Evolutionary conservation across 345 rosid genomes (phyloP).

Genomic region (Cardamine occulta): DNA sequence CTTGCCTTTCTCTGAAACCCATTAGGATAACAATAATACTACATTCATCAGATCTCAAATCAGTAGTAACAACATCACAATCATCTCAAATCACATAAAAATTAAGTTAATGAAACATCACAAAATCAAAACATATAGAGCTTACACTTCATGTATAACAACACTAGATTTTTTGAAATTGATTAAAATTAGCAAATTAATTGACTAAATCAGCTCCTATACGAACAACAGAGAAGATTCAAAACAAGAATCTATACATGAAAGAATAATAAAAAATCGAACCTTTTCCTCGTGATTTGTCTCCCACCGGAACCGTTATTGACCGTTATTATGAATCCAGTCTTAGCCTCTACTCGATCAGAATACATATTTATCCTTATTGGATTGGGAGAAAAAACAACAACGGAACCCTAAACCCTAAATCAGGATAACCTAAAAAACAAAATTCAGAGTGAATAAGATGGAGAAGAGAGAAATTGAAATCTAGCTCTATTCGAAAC

Average conservation of each 20-base stretch:
- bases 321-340: slow-evolving; percentile 51
- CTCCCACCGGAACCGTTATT: slow-evolving; percentile 57
- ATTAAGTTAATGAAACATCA: not conserved
- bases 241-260: too few species aligned
- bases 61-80: too few species aligned
- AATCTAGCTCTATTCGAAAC: not conserved
- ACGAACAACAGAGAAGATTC: not conserved
- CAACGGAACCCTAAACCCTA: slow-evolving; percentile 21
- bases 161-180: not conserved
- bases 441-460: slow-evolving; percentile 1
- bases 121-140: not conserved
- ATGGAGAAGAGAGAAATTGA: not conserved
- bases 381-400: not conserved
- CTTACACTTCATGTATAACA: not conserved
- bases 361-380: slow-evolving; percentile 63
- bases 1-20: slow-evolving; percentile 74
- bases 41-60: too few species aligned
- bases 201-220: too few species aligned
- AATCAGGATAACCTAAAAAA: not conserved
- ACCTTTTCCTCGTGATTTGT: slow-evolving; percentile 75
- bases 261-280: not conserved
- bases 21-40: not conserved
- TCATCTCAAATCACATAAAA: too few species aligned
- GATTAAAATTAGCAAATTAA: too few species aligned
- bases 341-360: slow-evolving; percentile 64